Evolutionary conservation across 2,329 filamentous ascomycete species (phyloP).

Genomic region (Botrytis porri): DNA sequence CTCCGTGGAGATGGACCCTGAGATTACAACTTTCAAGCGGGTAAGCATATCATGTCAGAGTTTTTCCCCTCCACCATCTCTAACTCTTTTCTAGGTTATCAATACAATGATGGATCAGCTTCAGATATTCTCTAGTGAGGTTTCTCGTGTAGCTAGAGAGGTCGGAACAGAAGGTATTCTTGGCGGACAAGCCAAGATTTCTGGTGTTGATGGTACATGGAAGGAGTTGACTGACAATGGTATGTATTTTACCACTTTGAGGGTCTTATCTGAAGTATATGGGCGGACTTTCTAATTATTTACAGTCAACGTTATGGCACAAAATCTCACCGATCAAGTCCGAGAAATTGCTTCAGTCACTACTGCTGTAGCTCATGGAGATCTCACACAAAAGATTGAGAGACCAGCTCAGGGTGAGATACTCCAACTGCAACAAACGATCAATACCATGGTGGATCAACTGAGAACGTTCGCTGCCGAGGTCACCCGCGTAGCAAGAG

Average conservation of each 20-base stretch:
- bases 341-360: constrained; percentile 83
- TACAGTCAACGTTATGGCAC: constrained; percentile 77
- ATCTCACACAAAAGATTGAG: constrained; percentile 81
- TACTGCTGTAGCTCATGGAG: constrained; percentile 77
- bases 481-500: constrained; percentile 77
- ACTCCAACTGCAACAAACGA: constrained; percentile 77
- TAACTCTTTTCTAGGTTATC: constrained; percentile 49
- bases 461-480: constrained; percentile 79
- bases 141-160: constrained; percentile 89
- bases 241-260: constrained; percentile 39
- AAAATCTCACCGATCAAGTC: constrained; percentile 79
- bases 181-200: constrained; percentile 89
- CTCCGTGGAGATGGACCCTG: constrained; percentile 93
- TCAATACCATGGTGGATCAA: constrained; percentile 88
- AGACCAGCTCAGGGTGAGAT: constrained; percentile 79
- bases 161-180: constrained; percentile 94
- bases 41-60: constrained; percentile 46
- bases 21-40: constrained; percentile 96
- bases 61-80: background rate
- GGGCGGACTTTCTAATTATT: constrained; percentile 22
- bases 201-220: constrained; percentile 94
- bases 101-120: constrained; percentile 99
- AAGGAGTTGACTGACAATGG: constrained; percentile 90
- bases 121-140: constrained; percentile 93
- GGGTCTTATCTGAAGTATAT: background rate